Percentiles rank a stretch among this genome's conserved stretches.
These are phyloP conservation scores for Stentor roeselii DNA, from an alignment of 73 alveolate species.

Conservation along the genomic window DNA sequence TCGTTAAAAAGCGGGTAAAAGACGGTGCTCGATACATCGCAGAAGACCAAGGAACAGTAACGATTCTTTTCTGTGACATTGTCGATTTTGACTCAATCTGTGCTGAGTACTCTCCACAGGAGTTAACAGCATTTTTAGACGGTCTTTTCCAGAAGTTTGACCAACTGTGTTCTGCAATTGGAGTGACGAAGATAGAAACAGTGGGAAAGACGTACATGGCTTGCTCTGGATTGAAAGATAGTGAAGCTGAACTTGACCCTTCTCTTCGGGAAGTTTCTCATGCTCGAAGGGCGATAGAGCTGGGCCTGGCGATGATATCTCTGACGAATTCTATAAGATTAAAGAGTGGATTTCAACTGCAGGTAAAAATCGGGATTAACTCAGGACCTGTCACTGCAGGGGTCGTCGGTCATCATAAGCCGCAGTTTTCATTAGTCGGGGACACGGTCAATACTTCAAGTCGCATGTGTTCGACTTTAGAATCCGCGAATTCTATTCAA, in stretches of 20 bases:
- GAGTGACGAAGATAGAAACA: slow-evolving; percentile 68
- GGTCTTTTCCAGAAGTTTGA: slow-evolving; percentile 66
- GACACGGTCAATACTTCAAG: slow-evolving; percentile 98
- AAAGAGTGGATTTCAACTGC: not conserved
- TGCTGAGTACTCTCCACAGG: slow-evolving; percentile 45
- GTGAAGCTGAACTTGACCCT: slow-evolving; percentile 39
- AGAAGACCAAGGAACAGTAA: slow-evolving; percentile 69
- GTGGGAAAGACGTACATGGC: slow-evolving; percentile 88
- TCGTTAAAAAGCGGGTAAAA: slow-evolving; percentile 65
- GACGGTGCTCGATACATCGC: slow-evolving; percentile 66
- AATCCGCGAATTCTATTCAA: not conserved
- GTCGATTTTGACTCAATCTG: slow-evolving; percentile 73
- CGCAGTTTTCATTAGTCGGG: slow-evolving; percentile 97
- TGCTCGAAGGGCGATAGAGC: slow-evolving; percentile 20
- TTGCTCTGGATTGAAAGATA: slow-evolving; percentile 77
- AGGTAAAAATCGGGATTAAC: slow-evolving; percentile 94
- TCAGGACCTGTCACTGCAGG: slow-evolving; percentile 98
- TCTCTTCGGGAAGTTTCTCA: slow-evolving; percentile 37
- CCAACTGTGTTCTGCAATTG: slow-evolving; percentile 54
- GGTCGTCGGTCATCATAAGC: slow-evolving; percentile 97
- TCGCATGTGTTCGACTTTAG: slow-evolving; percentile 91
- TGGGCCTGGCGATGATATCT: slow-evolving; percentile 23
- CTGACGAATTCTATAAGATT: not conserved
- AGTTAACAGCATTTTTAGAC: slow-evolving; percentile 55
- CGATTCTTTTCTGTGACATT: slow-evolving; percentile 75